phyloP scores from a whole-genome alignment of 441 rosid species.

The Metrosideros polymorpha region DNA sequence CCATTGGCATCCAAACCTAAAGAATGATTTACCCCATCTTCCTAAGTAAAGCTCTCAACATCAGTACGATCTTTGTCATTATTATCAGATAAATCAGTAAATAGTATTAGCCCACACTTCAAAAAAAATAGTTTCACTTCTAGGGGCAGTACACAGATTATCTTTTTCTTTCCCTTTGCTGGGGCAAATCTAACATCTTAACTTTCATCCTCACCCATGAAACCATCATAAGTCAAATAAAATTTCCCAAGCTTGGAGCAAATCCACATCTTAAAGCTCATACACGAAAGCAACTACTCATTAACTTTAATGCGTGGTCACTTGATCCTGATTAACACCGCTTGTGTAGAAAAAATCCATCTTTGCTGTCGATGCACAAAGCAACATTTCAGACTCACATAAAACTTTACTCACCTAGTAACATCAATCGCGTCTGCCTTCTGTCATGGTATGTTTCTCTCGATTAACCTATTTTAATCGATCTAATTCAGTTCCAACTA shows the following conservation, averaged over 20 bases:
- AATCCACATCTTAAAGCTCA: background rate
- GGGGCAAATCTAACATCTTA: background rate
- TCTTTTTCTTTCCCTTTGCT: background rate
- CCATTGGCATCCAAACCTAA: background rate
- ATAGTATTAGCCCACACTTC: background rate
- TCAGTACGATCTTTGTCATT: background rate
- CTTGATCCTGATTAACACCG: background rate
- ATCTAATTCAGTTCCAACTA: background rate
- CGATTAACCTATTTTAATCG: background rate
- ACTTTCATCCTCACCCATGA: background rate
- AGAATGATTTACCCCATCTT: background rate
- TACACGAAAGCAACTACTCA: background rate
- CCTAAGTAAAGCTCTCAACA: background rate
- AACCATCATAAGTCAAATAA: background rate
- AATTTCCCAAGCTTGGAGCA: background rate
- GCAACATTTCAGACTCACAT: background rate
- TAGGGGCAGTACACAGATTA: background rate
- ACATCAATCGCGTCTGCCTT: background rate
- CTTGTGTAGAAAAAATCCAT: background rate
- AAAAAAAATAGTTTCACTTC: background rate
- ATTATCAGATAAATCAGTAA: background rate
- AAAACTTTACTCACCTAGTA: background rate
- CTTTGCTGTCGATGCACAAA: background rate
- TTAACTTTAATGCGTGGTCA: background rate
- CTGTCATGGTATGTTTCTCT: background rate